A percentile compares a stretch with the other conserved stretches of the same genome.
Evolutionary conservation across 179 eudicot species (phyloP).

Genomic region (Spinacia oleracea): DNA sequence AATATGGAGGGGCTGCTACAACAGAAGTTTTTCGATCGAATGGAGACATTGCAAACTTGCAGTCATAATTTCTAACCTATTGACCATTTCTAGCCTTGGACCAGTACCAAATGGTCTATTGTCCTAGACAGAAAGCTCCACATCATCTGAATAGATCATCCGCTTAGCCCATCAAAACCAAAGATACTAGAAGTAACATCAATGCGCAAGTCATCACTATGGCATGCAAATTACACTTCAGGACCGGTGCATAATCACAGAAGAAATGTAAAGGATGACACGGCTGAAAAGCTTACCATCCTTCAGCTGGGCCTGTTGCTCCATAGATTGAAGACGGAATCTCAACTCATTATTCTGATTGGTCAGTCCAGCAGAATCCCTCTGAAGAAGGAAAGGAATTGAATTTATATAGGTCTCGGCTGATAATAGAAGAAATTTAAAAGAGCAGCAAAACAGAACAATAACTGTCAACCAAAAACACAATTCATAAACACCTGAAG

Average conservation of each 20-base stretch:
- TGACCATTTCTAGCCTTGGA: background rate
- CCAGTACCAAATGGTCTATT: background rate
- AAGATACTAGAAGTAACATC: constrained; percentile 3
- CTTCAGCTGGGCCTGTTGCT: constrained; percentile 58
- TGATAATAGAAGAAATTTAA: background rate
- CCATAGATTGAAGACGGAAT: constrained; percentile 58
- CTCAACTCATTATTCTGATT: constrained; percentile 52
- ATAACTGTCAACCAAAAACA: background rate
- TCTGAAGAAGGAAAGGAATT: constrained; percentile 26
- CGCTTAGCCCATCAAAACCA: background rate
- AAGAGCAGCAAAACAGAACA: background rate
- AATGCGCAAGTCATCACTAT: background rate
- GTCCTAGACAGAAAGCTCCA: background rate
- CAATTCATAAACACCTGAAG: constrained; percentile 33
- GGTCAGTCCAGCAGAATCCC: constrained; percentile 49
- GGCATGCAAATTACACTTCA: background rate
- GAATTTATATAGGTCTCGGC: background rate
- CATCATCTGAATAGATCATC: background rate
- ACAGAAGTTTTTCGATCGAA: no score
- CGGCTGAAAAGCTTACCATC: constrained; percentile 45
- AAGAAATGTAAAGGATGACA: background rate
- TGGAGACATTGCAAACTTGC: background rate
- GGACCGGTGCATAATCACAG: background rate
- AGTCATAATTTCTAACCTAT: background rate
- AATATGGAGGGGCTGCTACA: background rate